Base-by-base conservation (phyloP, 345 rosid genomes). In the Schrenkiella parvula region DNA sequence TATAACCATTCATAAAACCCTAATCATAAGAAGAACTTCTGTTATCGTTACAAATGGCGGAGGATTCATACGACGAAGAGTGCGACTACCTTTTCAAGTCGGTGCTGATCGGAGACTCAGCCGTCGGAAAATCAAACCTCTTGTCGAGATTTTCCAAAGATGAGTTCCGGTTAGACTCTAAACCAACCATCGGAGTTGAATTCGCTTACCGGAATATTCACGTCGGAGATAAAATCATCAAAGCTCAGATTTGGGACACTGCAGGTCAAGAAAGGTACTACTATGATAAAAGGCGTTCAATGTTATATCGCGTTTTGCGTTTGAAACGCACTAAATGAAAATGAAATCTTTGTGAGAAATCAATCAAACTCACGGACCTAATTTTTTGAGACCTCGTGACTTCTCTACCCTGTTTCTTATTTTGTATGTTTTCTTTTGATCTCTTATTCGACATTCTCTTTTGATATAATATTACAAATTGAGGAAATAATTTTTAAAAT, bases 211-310 rank as follows among this genome's bases (percentile, higher is more conserved):
- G 93, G 72, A 88, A 84, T 68, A 80, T 91, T n/a, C 86, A 69
- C 19, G 84, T 91, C 13, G 88, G 74, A 3, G 92, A 88, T 28
- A 91, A 91, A 75, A 81, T 87, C 82, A 87, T 91, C 84, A 91
- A 87, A 56, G 93, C 95, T 71, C 97, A 91, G 72, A 84, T 91
- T 75, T 91, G 97, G 97, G 97, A 91, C 78, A 91, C 97, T 1
- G 97, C 97, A n/a, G 95, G 97, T n/a, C 97, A 91, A 79, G 97
- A 91, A 84, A 91, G 97, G 97, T 91, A 84, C 11, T 50, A 32
- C 8, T 11, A 42, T 5, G 22, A 10, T 14, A 51, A 32, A 55
- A 15, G 3, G 10, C 7, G n/a, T 61, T 28, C 1, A 37, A 18
- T 19, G 6, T 37, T 34, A 8, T 23, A 1, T 10, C n/a, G 74